These are phyloP conservation scores for Fusarium sp. DNA, from an alignment of 2,329 filamentous ascomycete genomes.

Conservation along the genomic window DNA sequence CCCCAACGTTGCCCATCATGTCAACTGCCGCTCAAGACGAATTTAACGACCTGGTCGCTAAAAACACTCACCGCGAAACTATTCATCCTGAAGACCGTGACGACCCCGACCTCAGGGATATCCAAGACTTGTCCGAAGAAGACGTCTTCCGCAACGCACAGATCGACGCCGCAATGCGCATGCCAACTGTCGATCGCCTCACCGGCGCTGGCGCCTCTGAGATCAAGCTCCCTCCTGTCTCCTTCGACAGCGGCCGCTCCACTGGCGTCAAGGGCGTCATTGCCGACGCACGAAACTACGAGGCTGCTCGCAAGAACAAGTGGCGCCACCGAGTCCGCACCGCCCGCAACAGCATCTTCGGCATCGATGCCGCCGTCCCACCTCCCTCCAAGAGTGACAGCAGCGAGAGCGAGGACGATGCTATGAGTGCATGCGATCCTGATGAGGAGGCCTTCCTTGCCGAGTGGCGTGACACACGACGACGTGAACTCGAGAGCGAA, in stretches of 20 bases:
- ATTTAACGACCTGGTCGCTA: slow-evolving; percentile 69
- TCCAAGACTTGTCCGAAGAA: slow-evolving; percentile 66
- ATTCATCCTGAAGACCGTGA: slow-evolving; percentile 69
- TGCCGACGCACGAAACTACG: slow-evolving; percentile 81
- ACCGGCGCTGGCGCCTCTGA: slow-evolving; percentile 55
- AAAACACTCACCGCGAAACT: slow-evolving; percentile 57
- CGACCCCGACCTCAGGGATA: slow-evolving; percentile 56
- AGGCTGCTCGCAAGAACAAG: slow-evolving; percentile 68
- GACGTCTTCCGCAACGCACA: slow-evolving; percentile 61
- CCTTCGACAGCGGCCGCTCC: slow-evolving; percentile 73
- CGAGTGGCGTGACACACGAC: slow-evolving; percentile 83
- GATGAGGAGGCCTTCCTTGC: slow-evolving; percentile 84
- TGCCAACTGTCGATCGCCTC: slow-evolving; percentile 59
- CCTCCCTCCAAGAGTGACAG: slow-evolving; percentile 51
- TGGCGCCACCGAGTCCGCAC: slow-evolving; percentile 62
- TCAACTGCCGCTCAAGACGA: slow-evolving; percentile 72
- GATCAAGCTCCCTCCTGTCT: slow-evolving; percentile 68
- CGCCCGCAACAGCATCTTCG: slow-evolving; percentile 65
- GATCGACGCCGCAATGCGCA: slow-evolving; percentile 72
- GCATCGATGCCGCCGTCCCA: slow-evolving; percentile 48
- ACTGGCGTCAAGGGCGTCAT: slow-evolving; percentile 90
- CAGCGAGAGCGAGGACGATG: slow-evolving; percentile 57
- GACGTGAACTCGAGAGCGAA: slow-evolving; percentile 78
- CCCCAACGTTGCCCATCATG: slow-evolving; percentile 54
- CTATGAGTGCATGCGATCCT: slow-evolving; percentile 60